Conservation (phyloP, 1,139 yeast species). For the Scheffersomyces illinoinensis region DNA sequence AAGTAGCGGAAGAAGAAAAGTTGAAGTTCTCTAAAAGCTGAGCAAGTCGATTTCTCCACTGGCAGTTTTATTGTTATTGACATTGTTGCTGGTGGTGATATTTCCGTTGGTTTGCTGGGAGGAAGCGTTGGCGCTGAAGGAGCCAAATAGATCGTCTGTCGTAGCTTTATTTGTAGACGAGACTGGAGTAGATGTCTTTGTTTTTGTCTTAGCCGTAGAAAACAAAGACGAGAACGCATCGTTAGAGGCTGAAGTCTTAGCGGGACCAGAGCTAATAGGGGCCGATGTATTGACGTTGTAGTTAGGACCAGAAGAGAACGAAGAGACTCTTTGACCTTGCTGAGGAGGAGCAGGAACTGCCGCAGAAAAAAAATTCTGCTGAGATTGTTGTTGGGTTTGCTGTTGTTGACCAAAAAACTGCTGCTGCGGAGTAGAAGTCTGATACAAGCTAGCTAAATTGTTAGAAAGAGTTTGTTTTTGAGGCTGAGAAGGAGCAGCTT, state of each 20-base stretch:
- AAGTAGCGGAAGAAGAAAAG: background rate
- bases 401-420: slow-evolving; percentile 14
- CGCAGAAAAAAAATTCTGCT: slow-evolving; percentile 6
- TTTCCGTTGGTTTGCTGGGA: slow-evolving; percentile 1
- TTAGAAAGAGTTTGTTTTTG: slow-evolving; percentile 30
- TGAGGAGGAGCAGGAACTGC: slow-evolving; percentile 6
- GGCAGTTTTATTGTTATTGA: slow-evolving; percentile 9
- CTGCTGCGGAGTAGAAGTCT: slow-evolving; percentile 19
- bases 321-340: slow-evolving; percentile 9
- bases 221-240: slow-evolving; percentile 87
- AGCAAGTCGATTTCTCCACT: slow-evolving; percentile 43
- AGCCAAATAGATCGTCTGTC: slow-evolving; percentile 26
- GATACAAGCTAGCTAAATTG: slow-evolving; percentile 42
- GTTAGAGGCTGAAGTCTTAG: slow-evolving; percentile 35
- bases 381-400: slow-evolving; percentile 17
- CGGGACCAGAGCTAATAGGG: slow-evolving; percentile 28
- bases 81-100: slow-evolving; percentile 3
- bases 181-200: slow-evolving; percentile 13
- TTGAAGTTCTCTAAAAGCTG: slow-evolving; percentile 29
- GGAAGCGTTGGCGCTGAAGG: slow-evolving; percentile 14
- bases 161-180: slow-evolving; percentile 7
- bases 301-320: slow-evolving; percentile 25
- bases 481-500: slow-evolving; percentile 62
- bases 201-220: slow-evolving; percentile 62
- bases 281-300: slow-evolving; percentile 16